phyloP scores from a whole-genome alignment of 2,329 filamentous ascomycete genomes.

The Epichloe sp. region DNA sequence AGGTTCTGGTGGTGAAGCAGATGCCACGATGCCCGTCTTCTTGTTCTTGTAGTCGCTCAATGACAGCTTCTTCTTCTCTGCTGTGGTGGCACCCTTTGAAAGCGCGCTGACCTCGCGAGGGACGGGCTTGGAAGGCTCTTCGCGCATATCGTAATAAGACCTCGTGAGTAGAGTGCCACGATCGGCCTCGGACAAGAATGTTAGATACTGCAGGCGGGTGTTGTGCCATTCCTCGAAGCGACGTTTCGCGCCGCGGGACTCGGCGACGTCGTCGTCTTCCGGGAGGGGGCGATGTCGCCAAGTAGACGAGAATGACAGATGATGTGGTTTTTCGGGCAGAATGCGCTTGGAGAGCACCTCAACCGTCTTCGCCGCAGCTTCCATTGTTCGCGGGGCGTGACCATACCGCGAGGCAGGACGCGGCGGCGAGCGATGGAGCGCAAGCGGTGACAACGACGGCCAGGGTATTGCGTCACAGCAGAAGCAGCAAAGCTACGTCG shows the following conservation, averaged over 20 bases:
- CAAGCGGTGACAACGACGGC: not conserved
- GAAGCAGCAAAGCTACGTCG: not conserved
- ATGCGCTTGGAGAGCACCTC: slow-evolving; percentile 38
- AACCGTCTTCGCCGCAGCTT: slow-evolving; percentile 45
- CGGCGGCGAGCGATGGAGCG: slow-evolving; percentile 3
- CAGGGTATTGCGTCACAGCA: not conserved
- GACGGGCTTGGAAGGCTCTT: slow-evolving; percentile 31
- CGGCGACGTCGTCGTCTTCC: slow-evolving; percentile 21
- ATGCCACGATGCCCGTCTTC: slow-evolving; percentile 22
- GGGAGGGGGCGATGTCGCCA: slow-evolving; percentile 32
- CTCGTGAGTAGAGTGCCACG: slow-evolving; percentile 44
- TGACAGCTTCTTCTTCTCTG: slow-evolving; percentile 43
- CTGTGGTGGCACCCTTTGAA: slow-evolving; percentile 23
- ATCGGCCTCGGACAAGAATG: slow-evolving; percentile 43
- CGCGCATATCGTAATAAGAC: slow-evolving; percentile 43
- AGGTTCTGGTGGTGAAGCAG: slow-evolving; percentile 24
- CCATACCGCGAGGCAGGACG: slow-evolving; percentile 20
- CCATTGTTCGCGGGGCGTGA: slow-evolving; percentile 35
- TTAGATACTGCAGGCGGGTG: slow-evolving; percentile 41
- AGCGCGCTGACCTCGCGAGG: slow-evolving; percentile 26
- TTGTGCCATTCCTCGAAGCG: slow-evolving; percentile 35
- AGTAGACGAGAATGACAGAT: slow-evolving; percentile 36
- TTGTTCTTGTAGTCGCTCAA: slow-evolving; percentile 48
- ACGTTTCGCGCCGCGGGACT: slow-evolving; percentile 9
- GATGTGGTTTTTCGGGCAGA: slow-evolving; percentile 39